These are phyloP conservation scores for Arabidopsis lyrata DNA, from an alignment of 441 rosid genomes.

Conservation along the genomic window DNA sequence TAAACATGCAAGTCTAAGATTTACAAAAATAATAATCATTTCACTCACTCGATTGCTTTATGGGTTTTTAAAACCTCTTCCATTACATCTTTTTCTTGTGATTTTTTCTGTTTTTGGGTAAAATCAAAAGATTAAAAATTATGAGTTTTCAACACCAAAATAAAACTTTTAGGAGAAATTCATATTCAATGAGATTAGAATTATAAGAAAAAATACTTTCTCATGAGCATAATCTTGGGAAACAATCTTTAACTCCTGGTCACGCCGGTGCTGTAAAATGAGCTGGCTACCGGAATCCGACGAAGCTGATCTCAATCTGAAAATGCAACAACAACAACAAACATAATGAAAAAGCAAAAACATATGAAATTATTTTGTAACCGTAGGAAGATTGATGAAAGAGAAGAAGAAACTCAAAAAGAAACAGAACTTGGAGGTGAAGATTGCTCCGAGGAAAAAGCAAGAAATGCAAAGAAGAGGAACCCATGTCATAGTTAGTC, in stretches of 20 bases:
- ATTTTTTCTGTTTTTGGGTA: conserved; percentile 42
- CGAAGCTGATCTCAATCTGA: conserved; percentile 29
- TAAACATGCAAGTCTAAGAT: conserved; percentile 10
- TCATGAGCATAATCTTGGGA: conserved; percentile 57
- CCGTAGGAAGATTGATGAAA: no score
- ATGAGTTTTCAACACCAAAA: neutral
- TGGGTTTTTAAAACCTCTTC: conserved; percentile 75
- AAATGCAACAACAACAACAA: neutral
- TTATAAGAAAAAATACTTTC: conserved; percentile 49
- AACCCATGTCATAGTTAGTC: conserved; percentile 67
- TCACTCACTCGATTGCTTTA: conserved; percentile 86
- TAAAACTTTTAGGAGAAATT: neutral
- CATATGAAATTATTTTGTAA: neutral
- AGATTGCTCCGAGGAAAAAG: conserved; percentile 72
- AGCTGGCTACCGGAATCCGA: conserved; percentile 47
- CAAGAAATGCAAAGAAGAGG: conserved; percentile 69
- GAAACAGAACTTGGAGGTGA: conserved; percentile 62
- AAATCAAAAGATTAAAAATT: conserved; percentile 3
- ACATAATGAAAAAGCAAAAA: conserved; percentile 17
- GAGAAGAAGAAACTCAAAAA: neutral
- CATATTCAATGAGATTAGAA: neutral
- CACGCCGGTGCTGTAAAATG: conserved; percentile 55
- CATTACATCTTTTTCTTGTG: conserved; percentile 57
- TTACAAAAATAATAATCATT: neutral
- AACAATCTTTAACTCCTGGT: conserved; percentile 58